Conservation (phyloP, 345 rosid genomes). For the Euclidium syriacum region DNA sequence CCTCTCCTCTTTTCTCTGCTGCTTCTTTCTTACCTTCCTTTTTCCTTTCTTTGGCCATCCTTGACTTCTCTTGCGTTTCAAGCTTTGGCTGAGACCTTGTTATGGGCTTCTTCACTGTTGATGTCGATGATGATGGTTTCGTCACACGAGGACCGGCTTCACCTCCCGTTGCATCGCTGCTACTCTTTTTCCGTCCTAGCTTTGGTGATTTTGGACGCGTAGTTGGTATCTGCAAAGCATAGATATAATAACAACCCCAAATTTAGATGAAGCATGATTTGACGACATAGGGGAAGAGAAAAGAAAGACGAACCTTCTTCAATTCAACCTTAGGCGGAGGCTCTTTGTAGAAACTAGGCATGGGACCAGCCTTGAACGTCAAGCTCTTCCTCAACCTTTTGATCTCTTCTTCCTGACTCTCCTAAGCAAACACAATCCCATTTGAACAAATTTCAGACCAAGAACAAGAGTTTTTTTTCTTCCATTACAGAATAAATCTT, state of each 20-base stretch:
- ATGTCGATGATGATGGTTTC: slow-evolving; percentile 29
- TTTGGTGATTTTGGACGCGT: slow-evolving; percentile 89
- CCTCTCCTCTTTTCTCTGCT: slow-evolving; percentile 25
- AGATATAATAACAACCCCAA: not conserved
- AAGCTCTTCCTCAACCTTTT: slow-evolving; percentile 84
- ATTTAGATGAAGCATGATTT: not conserved
- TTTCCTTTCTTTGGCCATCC: slow-evolving; percentile 18
- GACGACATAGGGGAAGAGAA: slow-evolving; percentile 9
- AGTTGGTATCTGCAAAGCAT: slow-evolving; percentile 67
- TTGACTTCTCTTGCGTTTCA: slow-evolving; percentile 32
- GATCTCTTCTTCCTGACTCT: slow-evolving; percentile 88
- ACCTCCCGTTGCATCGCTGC: slow-evolving; percentile 37
- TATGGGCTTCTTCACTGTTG: slow-evolving; percentile 39
- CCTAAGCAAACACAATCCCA: slow-evolving; percentile 44
- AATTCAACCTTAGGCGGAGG: slow-evolving; percentile 88
- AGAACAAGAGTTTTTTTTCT: not conserved
- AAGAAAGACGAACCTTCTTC: slow-evolving; percentile 65
- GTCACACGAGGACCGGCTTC: slow-evolving; percentile 32
- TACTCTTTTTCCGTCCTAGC: slow-evolving; percentile 80
- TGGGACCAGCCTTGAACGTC: slow-evolving; percentile 90
- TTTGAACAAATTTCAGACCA: not conserved
- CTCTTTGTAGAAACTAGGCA: slow-evolving; percentile 96
- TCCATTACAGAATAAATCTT: not conserved
- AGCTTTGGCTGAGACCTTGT: slow-evolving; percentile 45
- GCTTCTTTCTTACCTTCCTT: slow-evolving; percentile 20